Evolutionary conservation across 805 yeast genomes (phyloP), one percentile per base, ranked within the genome.

Genomic region (Schwanniomyces sp.): DNA sequence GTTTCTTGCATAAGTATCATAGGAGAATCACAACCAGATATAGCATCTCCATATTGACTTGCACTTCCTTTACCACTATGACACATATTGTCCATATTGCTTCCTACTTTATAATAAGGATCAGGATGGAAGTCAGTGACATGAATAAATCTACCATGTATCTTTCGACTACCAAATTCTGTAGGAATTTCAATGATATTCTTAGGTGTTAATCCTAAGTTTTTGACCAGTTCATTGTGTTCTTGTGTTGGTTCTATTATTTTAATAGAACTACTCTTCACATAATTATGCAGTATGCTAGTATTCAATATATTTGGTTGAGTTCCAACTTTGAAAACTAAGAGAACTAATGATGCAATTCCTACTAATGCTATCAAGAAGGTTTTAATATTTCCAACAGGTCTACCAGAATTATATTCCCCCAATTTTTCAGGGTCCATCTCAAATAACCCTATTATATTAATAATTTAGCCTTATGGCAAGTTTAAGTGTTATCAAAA

Each of bases 41-140:
- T 69, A 3, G 95, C 88, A 61, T 82, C 90, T 2, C 95, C 96
- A 58, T 78, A 88, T 52, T 75, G 73, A 10, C 88, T 82, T 4
- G 90, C 88, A 5, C 54, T 55, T 12, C 82, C 82, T 48, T 69
- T 63, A 1, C 78, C 77, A 12, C 74, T 57, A 62, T 89, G 96
- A 57, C 96, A 89, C 41, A 73, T 67, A 21, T 61, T 59, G 3
- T 70, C 79, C 8, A 40, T 48, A 6, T 75, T 63, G 0, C 81
- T 62, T 3, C 87, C 88, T 11, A 65, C 73, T 36, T 67, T 63
- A 59, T 86, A 88, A 57, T 70, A 70, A 14, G 82, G 84, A 64
- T 89, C 96, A 0, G 96, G 96, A 59, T 89, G 96, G 51, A 90
- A 73, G 61, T 89, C 96, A 0, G 96, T 89, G 25, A 89, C 76